Evolutionary conservation across 1,284 basidiomycete species (phyloP), one percentile per base, ranked within the genome.

Genomic region (Malassezia brasiliensis): DNA sequence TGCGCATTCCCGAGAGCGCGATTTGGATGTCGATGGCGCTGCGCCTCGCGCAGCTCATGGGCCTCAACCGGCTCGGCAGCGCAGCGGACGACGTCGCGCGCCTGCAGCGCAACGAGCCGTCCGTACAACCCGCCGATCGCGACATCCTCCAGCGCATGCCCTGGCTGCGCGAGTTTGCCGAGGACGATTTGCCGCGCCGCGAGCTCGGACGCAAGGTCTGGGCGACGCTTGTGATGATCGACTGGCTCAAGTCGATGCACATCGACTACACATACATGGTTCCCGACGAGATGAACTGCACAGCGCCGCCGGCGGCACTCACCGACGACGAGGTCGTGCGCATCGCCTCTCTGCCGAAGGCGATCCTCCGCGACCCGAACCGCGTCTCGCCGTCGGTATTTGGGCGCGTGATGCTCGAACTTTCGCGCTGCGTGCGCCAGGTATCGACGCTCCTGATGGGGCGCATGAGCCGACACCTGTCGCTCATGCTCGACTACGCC

Each of bases 171-270:
- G 47, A 49, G 38, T 31, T 40, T 10, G 25, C 40, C 14, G 25
- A 37, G 3, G 19, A 15, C 14, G 41, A 52, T 19, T 17, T 46
- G 5, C 15, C 41, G 25, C 30, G n/a, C 9, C 50, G 41, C 14
- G 50, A 52, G 42, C 41, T 52, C 5, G 50, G 7, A 11, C 50
- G 50, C 3, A 34, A 36, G 12, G 20, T 52, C 14, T 52, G 50
- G 50, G 10, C 7, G 12, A 17, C 19, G 0, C 11, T 52, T 5
- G 20, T 52, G 3, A 20, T 30, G 32, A 17, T 30, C 12, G 50
- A 52, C 34, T 52, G 50, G 50, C 11, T 52, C 3, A 35, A n/a
- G 25, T 25, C 40, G 6, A 38, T 15, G 40, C 40, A 44, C 9
- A 8, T 44, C 12, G 50, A 44, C 42, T 44, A n/a, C 19, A 35